Evolutionary conservation across 768 basidiomycete genomes (phyloP).

Genomic region (Lactifluus piperatus): DNA sequence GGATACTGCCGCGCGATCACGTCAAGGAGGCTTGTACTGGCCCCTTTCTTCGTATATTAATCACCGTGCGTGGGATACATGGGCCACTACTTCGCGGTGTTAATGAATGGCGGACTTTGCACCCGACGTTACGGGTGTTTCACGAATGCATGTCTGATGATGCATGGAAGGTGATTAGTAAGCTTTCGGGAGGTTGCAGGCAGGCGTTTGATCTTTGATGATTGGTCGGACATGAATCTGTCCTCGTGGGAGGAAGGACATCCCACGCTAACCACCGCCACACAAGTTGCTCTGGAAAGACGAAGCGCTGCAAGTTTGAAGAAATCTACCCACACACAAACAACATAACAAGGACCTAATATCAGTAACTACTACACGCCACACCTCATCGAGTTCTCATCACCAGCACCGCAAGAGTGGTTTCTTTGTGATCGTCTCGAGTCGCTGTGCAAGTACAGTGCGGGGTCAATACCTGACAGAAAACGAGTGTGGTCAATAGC

Average conservation of each 20-base stretch:
- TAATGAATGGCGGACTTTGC: neutral
- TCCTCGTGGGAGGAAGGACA: neutral
- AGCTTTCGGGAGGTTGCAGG: neutral
- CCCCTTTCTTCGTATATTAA: neutral
- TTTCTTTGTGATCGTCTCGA: slow-evolving; percentile 61
- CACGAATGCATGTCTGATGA: neutral
- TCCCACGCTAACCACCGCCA: neutral
- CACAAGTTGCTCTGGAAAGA: neutral
- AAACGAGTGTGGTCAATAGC: slow-evolving; percentile 18
- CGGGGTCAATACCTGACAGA: neutral
- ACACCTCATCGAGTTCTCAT: slow-evolving; percentile 5
- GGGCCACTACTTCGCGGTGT: too few species aligned
- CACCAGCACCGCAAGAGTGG: slow-evolving; percentile 72
- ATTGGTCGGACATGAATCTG: neutral
- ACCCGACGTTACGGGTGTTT: neutral
- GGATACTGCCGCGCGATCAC: too few species aligned
- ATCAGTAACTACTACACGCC: neutral
- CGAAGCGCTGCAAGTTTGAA: neutral
- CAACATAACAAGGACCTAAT: neutral
- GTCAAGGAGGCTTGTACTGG: neutral
- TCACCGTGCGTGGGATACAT: neutral
- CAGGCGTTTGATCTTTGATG: neutral
- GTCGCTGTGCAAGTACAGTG: slow-evolving; percentile 37
- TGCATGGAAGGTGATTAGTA: too few species aligned
- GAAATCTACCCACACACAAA: neutral